A percentile compares a stretch with the other conserved stretches of the same genome.
Evolutionary conservation across 768 basidiomycete genomes (phyloP).

Genomic region (Lactifluus piperatus): DNA sequence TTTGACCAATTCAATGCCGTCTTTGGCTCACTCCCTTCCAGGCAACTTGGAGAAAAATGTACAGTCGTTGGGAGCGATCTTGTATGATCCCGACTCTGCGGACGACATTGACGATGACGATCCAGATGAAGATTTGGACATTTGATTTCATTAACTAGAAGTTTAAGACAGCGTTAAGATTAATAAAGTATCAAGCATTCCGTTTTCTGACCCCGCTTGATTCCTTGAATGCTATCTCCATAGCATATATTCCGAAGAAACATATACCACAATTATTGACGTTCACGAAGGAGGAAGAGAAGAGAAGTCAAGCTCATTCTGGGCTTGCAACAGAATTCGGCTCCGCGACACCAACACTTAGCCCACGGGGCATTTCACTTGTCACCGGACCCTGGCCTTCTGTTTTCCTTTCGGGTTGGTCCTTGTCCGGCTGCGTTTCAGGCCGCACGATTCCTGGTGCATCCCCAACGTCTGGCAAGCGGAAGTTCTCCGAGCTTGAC

Average conservation of each 20-base stretch:
- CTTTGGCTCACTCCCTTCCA: conserved; percentile 29
- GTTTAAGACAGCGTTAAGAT: neutral
- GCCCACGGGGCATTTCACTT: neutral
- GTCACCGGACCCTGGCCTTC: neutral
- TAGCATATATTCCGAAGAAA: neutral
- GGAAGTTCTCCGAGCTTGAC: neutral
- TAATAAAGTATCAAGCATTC: conserved; percentile 5
- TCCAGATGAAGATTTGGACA: conserved; percentile 90
- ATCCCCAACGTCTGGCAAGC: neutral
- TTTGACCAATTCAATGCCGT: neutral
- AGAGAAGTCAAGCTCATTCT: neutral
- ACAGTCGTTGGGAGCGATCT: conserved; percentile 42
- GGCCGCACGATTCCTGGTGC: neutral
- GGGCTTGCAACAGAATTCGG: neutral
- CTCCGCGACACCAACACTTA: neutral
- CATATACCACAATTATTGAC: neutral
- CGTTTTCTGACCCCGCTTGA: neutral
- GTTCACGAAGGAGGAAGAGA: neutral
- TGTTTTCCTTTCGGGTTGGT: neutral
- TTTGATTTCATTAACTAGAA: conserved; percentile 32
- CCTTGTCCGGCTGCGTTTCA: neutral
- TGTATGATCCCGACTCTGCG: conserved; percentile 88
- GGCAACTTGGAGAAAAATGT: conserved; percentile 19
- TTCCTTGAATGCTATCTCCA: neutral
- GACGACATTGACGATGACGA: conserved; percentile 95